Percentiles rank a stretch among this genome's conserved stretches.
phyloP scores from a whole-genome alignment of 352 stramenopile species.

The Globisporangium rhizosaccharum region DNA sequence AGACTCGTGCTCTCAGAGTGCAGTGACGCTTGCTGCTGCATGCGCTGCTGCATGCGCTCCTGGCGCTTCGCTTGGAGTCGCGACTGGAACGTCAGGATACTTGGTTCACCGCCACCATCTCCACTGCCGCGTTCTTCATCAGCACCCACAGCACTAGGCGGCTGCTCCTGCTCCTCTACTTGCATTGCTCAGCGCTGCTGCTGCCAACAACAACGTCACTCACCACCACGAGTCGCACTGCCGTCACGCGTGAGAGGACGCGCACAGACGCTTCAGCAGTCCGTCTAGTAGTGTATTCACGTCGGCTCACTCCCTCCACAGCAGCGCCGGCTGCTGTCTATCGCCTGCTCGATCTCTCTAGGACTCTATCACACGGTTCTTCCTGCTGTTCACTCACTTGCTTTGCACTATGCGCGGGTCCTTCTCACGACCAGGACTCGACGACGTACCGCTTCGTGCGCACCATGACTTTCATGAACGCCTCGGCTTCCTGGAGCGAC shows the following conservation, averaged over 20 bases:
- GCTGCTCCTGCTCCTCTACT: too few relatives aligned
- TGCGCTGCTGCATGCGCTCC: constrained; percentile 30
- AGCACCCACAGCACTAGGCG: background rate
- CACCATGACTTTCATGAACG: constrained; percentile 66
- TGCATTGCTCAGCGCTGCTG: too few relatives aligned
- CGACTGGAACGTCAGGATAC: constrained; percentile 31
- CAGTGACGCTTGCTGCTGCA: background rate
- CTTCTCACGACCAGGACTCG: constrained; percentile 73
- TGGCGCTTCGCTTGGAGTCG: constrained; percentile 56
- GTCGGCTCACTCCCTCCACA: too few relatives aligned
- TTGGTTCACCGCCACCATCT: background rate
- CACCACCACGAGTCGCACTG: too few relatives aligned
- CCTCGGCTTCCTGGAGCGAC: constrained; percentile 53
- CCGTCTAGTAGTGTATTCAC: too few relatives aligned
- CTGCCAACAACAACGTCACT: too few relatives aligned
- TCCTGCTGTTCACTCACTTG: background rate
- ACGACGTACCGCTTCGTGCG: constrained; percentile 81
- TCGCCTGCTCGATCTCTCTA: background rate
- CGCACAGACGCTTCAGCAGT: too few relatives aligned
- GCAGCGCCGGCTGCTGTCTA: too few relatives aligned
- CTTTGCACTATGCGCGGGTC: too few relatives aligned
- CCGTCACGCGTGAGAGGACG: too few relatives aligned
- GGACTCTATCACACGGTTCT: background rate
- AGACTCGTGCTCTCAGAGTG: background rate
- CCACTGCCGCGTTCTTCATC: background rate